Base-by-base conservation (phyloP, 179 eudicot genomes). In the Amaranthus tricolor region DNA sequence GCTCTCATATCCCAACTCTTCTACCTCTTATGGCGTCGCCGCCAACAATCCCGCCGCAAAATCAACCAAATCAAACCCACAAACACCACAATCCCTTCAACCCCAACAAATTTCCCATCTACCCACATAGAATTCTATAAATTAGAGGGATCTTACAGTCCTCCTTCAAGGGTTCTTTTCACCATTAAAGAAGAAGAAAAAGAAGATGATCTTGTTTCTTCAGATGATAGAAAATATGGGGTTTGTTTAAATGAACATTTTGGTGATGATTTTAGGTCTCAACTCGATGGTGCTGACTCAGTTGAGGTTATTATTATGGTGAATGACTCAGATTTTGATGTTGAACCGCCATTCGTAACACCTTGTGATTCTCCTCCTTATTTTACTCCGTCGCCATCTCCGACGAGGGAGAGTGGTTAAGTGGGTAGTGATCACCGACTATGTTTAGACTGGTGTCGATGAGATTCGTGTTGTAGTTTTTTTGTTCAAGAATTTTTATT, bases 21-120 rank as follows among this genome's bases (percentile, higher is more conserved):
- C 71, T 87, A 77, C 83, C 77, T 81, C 72, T 60, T 87, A 47
- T 78, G 84, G 77, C 86, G 86, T 68, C 88, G 88, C 80, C 88
- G 81, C 44, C 74, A 31, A 49, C 44, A 12, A 74, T 14, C 1
- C 31, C 79, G 14, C 45, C 75, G 48, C 6, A 57, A 15, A 19
- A 74, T 14, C 74, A 60, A 14, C 71, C 77, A 64, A 1, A 66
- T 74, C 16, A 40, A 81, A 31, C 62, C 68, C 20, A n/a, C 68
- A 7, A 24, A 14, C 40, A 31, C 40, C 40, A 31, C 40, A 31
- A 31, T 31, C n/a, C 51, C 72, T 5, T 6, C 74, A 31, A 71
- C 81, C 9, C 74, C 80, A 47, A 69, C 70, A 11, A 9, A 15
- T 5, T 48, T 19, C 40, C 74, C 82, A 53, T 76, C 82, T 69